Evolutionary conservation across 495 filamentous ascomycete species (phyloP).

Genomic region (Jackrogersella multiformis): DNA sequence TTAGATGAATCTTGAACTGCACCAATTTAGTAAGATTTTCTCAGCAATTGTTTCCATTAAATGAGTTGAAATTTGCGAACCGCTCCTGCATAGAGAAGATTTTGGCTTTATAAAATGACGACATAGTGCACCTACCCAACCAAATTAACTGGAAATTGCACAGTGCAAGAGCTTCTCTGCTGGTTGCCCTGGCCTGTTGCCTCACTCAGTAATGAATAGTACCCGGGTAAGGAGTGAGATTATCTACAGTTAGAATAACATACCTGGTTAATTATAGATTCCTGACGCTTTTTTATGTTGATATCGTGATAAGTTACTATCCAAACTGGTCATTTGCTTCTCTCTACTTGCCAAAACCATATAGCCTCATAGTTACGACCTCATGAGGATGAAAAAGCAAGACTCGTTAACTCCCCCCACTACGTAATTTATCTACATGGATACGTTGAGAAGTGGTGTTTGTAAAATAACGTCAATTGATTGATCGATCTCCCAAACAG

Average conservation of each 20-base stretch:
- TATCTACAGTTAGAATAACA: no score
- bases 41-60: no score
- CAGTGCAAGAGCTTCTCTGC: not conserved
- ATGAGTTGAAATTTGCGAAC: not conserved
- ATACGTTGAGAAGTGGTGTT: slow-evolving; percentile 5
- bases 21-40: no score
- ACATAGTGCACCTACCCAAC: not conserved
- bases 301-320: not conserved
- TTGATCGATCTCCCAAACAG: slow-evolving; percentile 17
- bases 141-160: slow-evolving; percentile 8
- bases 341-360: no score
- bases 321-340: not conserved
- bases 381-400: not conserved
- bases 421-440: not conserved
- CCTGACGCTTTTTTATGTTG: no score
- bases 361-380: not conserved
- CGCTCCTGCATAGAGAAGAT: not conserved
- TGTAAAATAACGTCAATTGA: slow-evolving; percentile 27
- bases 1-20: no score
- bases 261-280: slow-evolving; percentile 15
- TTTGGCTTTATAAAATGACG: no score
- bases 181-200: no score
- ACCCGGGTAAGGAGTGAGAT: no score
- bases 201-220: no score
- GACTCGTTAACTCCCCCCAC: not conserved